Evolutionary conservation across 208 protist species (phyloP), one percentile per base, ranked within the genome.

Genomic region (Leishmania guyanensis): DNA sequence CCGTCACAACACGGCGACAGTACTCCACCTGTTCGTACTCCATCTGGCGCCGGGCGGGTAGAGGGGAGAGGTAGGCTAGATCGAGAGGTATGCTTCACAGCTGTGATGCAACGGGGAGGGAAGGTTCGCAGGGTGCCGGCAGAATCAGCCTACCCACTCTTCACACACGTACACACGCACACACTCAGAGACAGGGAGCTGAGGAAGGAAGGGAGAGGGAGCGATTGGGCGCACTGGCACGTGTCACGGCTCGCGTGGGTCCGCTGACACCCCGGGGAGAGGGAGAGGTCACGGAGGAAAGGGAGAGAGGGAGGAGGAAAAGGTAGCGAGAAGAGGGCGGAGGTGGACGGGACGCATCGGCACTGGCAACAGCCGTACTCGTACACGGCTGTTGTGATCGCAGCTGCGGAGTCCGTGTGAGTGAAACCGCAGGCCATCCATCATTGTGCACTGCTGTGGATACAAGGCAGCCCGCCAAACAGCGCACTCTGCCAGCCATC

Each of bases 1-100:
- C 81, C 29, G 69, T 80, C 70, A 97, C 86, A 33, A 88, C 84
- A 43, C 89, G 87, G 36, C 86, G 89, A 48, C 90, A 88, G 48
- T 89, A 80, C 75, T 97, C 92, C n/a, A 94, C 83, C 71, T 95
- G 91, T 71, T 97, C 94, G 86, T 94, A 96, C 86, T 97, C 92
- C 94, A 97, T 97, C 2, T 54, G 20, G 5, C 10, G 12, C 10
- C 33, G 54, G 74, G 70, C 50, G 69, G 16, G 33, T 20, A 43
- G 20, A 33, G 6, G 46, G 26, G 26, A 9, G 71, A 9, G 3
- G 5, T 17, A 5, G 39, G 66, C 16, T 69, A 46, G 14, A 43
- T 72, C 39, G 43, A 10, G 66, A 72, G 66, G 17, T 50, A 17
- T 12, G 66, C 66, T 29, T 72, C 20, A 10, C 20, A 50, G 12